These are phyloP conservation scores for Colletotrichum tropicicola DNA, from an alignment of 2,329 filamentous ascomycete species.

Conservation along the genomic window DNA sequence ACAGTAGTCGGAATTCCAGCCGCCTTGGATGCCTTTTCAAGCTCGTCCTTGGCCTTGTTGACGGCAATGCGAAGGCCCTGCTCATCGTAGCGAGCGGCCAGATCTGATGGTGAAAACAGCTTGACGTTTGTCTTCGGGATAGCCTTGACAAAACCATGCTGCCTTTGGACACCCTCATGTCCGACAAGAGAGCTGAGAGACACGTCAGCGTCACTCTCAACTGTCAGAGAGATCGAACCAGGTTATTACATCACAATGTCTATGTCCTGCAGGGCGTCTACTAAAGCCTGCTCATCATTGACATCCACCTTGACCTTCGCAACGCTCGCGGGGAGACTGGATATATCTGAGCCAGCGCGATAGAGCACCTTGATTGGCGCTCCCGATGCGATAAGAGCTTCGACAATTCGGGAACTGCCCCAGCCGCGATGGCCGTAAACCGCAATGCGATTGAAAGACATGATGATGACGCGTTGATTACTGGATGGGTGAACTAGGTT, in stretches of 20 bases:
- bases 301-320: constrained; percentile 12
- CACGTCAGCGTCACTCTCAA: not conserved
- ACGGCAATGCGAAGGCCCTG: constrained; percentile 33
- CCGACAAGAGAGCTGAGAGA: constrained; percentile 30
- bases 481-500: no score
- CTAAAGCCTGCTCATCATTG: not conserved
- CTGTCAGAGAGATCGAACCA: no score
- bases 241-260: constrained; percentile 20
- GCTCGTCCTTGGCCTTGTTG: constrained; percentile 35
- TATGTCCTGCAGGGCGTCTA: constrained; percentile 1
- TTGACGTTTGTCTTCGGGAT: constrained; percentile 38
- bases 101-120: constrained; percentile 39
- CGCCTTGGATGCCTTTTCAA: constrained; percentile 34
- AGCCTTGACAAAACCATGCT: constrained; percentile 37
- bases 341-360: constrained; percentile 37
- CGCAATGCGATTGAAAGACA: constrained; percentile 39
- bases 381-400: constrained; percentile 34
- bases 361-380: constrained; percentile 37
- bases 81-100: constrained; percentile 35
- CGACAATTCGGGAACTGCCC: constrained; percentile 36
- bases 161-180: constrained; percentile 33
- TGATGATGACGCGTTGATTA: no score
- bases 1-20: constrained; percentile 35
- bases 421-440: constrained; percentile 40
- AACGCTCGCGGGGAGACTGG: constrained; percentile 26